Evolutionary conservation across 129 eudicot species (phyloP), one percentile per base, ranked within the genome.

Genomic region (Mikania micrantha): DNA sequence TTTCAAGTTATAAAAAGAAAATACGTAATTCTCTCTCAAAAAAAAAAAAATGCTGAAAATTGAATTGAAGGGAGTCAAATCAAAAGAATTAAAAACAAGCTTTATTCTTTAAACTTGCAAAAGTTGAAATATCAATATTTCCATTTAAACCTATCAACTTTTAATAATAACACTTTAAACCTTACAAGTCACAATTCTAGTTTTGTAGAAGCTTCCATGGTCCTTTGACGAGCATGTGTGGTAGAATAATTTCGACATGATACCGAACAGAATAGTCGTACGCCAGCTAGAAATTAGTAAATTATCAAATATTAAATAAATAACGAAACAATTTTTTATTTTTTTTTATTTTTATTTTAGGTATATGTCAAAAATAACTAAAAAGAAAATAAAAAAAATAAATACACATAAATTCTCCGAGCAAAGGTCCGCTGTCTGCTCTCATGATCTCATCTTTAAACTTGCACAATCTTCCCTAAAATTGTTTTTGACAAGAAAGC

Each of bases 401-500:
- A 35, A 44, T 58, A 75, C 64, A 67, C 63, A 76, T 49, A 47
- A 76, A 47, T 49, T 60, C 56, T 49, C 75, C 70, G 19, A 24
- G 60, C 74, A 59, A 59, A 34, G 38, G 41, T 75, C 57, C 56
- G 74, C 74, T 76, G 80, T 60, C 75, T 68, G 70, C 45, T 68
- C 60, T 66, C 75, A 22, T 68, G 70, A 35, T 68, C 60, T 66
- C 75, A 22, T 21, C 34, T 50, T 39, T 50, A 16, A 72, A 72
- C 67, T 67, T 49, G 12, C 70, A 48, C 42, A 53, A 11, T 63
- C 73, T 60, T 48, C 47, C 63, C 49, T 41, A 31, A 71, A 64
- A 16, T 42, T 28, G 19, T 69, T 74, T 60, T 74, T 66, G 60
- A 50, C 71, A 67, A 41, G 63, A 27, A 69, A 69, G 4, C 74